Base-by-base conservation (phyloP, 495 filamentous ascomycete genomes). In the Penicillium cataractarum region DNA sequence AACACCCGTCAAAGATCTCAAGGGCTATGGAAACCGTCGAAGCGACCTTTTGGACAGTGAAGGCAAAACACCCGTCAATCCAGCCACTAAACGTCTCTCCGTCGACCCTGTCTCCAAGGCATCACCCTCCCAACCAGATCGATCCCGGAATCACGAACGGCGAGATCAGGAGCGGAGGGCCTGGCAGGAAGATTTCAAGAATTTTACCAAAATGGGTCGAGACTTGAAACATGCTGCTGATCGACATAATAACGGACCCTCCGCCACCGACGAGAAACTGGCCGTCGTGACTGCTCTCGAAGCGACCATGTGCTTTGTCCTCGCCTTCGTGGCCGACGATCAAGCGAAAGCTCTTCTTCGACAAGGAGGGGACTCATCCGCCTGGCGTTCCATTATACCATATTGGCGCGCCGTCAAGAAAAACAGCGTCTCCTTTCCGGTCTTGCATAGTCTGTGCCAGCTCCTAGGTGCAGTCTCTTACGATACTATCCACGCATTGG, bases 141-240 rank as follows among this genome's bases (percentile, higher is more conserved):
- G 74, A 26, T 63, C 67, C 21, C 72, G 72, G 35, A 74, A 71
- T 58, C 65, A 71, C 21, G 80, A 82, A 31, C 74, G 74, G 24
- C 69, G 77, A 46, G 51, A 71, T 55, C 65, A 71, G 21, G 80
- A 82, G 39, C 74, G 74, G 21, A 67, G 76, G 39, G 69, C 71
- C 22, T 84, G 80, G 79, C 76, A 74, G 42, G 74, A 79, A 26
- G 80, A 84, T 58, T 78, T 73, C 44, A 73, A 74, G 29, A 82
- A 75, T 50, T 77, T 78, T 46, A 62, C 68, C 5, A 74, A 67
- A 13, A 62, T 82, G 19, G 82, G 79, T 7, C 78, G 79, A 48
- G 78, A 83, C 55, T 58, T 83, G 37, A 84, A 84, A 62, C 80
- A 83, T 67, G 75, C 76, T 0, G 76, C 78, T 9, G 80, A 83